Evolutionary conservation across 495 filamentous ascomycete species (phyloP), one percentile per base, ranked within the genome.

Genomic region (Neurospora sp.): DNA sequence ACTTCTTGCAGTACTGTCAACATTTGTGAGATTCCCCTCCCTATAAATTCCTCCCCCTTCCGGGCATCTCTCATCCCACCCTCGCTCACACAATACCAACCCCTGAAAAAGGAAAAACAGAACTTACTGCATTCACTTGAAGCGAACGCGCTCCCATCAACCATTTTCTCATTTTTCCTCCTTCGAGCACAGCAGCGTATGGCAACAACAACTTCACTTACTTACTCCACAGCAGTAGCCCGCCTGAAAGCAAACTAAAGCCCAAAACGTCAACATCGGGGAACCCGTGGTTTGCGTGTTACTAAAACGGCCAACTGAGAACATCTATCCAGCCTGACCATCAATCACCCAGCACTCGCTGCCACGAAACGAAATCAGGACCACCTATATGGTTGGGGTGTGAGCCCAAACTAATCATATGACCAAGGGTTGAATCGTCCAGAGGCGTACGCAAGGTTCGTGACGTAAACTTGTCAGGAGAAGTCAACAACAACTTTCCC

Each of bases 11-110:
- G 48, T 12, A 23, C 48, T 12, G n/a, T 59, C 20, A 59, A 59
- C n/a, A 62, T 31, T 54, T 11, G 46, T 54, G 44, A 23, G 46
- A 54, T 54, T 54, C 46, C 20, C 46, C 42, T 44, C n/a, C 46
- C 46, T 54, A 54, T 9, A 71, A 62, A 71, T 73, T 46, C 14
- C 14, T 42, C 18, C 73, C 46, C 39, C 48, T 18, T 8, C 70
- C 46, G 2, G 1, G 1, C 2, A 40, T 40, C 70, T 72, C 27
- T 31, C 5, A 39, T 41, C 38, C 42, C 70, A 46, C 42, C 35
- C 73, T 69, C 73, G 44, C 40, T 66, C 62, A 69, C 48, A 75
- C 73, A 72, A 72, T 40, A 75, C 59, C 69, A 69, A 59, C 73
- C 59, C 73, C 59, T 66, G 31, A 35, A 70, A 72, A 75, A 62